Evolutionary conservation across 148 eudicot species (phyloP), one percentile per base, ranked within the genome.

Genomic region (Salicornia ramosissima): DNA sequence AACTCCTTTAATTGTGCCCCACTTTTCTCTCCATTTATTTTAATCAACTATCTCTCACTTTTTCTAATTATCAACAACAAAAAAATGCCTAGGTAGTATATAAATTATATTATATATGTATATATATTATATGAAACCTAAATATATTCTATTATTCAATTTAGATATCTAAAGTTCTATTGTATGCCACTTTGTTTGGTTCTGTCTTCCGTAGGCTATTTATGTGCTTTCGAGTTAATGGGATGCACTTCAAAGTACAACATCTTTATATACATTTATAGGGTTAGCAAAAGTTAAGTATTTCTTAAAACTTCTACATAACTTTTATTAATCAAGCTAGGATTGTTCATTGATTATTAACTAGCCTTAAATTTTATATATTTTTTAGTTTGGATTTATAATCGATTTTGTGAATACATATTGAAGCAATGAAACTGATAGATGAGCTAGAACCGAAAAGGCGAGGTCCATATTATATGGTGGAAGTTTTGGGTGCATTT

Each of bases 401-500:
- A 52, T 9, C 26, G 24, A 31, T 9, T 46, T 50, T 50, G 14
- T n/a, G 9, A 26, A 46, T 67, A 52, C 77, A 94, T 96, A 88
- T 86, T 57, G 89, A 90, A 76, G 90, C 97, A 62, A 83, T 88
- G 88, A 86, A 94, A 64, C 47, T 94, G 77, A 88, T 90, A 13
- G 98, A 94, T 65, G 47, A 94, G 74, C 87, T 94, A 9, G 98
- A 90, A 81, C 82, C 77, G 36, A 76, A 86, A 1, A 86, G 84
- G 66, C 87, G 98, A 36, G 96, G 97, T 29, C 84, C 95, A 24
- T 83, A n/a, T n/a, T n/a, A n/a, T n/a, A 88, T 42, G 88, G 97
- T 63, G 98, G 98, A 30, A 85, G 91, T 63, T 84, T 94, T 59
- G 98, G 97, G 15, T 86, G 98, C 75, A 90, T 94, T 69, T 90